These are phyloP conservation scores for Thalassiosira allenii DNA, from an alignment of 352 stramenopile species.

Conservation along the genomic window DNA sequence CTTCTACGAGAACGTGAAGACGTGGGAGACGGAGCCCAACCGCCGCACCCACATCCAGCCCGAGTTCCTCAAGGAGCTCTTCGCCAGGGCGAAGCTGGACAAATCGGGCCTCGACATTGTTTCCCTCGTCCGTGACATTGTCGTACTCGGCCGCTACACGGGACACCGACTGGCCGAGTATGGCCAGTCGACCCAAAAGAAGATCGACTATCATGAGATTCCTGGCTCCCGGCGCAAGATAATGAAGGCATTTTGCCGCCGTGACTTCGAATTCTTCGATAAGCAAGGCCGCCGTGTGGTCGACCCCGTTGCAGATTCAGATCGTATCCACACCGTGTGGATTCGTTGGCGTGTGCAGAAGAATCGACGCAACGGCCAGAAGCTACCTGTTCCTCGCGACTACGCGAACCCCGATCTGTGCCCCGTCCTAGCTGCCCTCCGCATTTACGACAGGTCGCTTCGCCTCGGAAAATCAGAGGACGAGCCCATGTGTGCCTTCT, in stretches of 20 bases:
- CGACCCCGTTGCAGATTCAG: neutral
- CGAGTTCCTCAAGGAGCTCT: neutral
- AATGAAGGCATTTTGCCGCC: slow-evolving; percentile 3
- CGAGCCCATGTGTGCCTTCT: slow-evolving; percentile 14
- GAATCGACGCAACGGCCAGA: slow-evolving; percentile 40
- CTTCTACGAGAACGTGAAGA: neutral
- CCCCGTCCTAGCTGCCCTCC: slow-evolving; percentile 7
- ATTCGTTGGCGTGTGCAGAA: slow-evolving; percentile 46
- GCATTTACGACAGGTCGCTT: slow-evolving; percentile 1
- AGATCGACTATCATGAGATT: slow-evolving; percentile 18
- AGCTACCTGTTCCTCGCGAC: neutral
- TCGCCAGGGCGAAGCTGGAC: neutral
- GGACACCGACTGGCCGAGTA: slow-evolving; percentile 19
- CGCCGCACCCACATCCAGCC: neutral
- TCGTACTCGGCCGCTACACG: neutral
- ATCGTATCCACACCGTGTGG: neutral
- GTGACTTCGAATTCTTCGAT: slow-evolving; percentile 16
- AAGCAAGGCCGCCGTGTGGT: neutral
- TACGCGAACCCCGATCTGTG: neutral
- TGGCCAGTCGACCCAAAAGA: slow-evolving; percentile 8
- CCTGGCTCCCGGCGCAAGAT: neutral
- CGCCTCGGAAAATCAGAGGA: neutral
- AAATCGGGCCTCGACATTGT: neutral
- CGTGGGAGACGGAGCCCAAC: neutral
- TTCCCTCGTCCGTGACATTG: neutral